A percentile compares a stretch with the other conserved stretches of the same genome.
phyloP scores from a whole-genome alignment of 2,329 filamentous ascomycete genomes.

The Tolypocladium pustulatum region DNA sequence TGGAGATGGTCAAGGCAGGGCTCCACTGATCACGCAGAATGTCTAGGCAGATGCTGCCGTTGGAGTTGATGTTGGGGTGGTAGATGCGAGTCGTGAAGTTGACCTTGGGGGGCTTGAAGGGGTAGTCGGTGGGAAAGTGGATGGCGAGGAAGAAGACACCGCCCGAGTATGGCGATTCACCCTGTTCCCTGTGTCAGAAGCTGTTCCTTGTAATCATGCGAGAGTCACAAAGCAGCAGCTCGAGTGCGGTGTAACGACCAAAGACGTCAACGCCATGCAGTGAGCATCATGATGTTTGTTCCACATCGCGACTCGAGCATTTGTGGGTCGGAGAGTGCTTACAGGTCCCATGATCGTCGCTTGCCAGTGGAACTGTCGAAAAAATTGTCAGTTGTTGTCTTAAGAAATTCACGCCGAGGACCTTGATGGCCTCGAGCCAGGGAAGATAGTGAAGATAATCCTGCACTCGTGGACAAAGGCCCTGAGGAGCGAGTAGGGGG shows the following conservation, averaged over 20 bases:
- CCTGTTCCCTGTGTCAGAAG: constrained; percentile 38
- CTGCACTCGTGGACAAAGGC: not conserved
- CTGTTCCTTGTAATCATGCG: not conserved
- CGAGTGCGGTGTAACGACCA: not conserved
- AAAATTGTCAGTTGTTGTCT: constrained; percentile 12
- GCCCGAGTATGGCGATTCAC: constrained; percentile 94
- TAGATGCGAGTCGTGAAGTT: constrained; percentile 99
- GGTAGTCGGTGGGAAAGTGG: constrained; percentile 99
- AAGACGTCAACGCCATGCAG: not conserved
- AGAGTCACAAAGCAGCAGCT: not conserved
- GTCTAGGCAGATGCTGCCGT: constrained; percentile 97
- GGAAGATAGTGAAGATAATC: too few species aligned
- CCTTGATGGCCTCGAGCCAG: not conserved
- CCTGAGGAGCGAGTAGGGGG: constrained; percentile 8
- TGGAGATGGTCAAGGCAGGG: constrained; percentile 94
- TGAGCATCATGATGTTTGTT: not conserved
- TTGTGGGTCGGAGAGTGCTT: constrained; percentile 33
- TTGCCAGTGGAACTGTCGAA: constrained; percentile 93
- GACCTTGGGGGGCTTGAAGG: constrained; percentile 99
- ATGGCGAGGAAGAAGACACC: constrained; percentile 99
- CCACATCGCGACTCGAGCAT: not conserved
- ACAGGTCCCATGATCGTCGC: constrained; percentile 99
- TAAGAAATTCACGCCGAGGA: not conserved
- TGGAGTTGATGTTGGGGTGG: constrained; percentile 99
- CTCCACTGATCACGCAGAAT: constrained; percentile 99